These are phyloP conservation scores for Serendipita sp. DNA, from an alignment of 768 basidiomycete genomes.

Conservation along the genomic window DNA sequence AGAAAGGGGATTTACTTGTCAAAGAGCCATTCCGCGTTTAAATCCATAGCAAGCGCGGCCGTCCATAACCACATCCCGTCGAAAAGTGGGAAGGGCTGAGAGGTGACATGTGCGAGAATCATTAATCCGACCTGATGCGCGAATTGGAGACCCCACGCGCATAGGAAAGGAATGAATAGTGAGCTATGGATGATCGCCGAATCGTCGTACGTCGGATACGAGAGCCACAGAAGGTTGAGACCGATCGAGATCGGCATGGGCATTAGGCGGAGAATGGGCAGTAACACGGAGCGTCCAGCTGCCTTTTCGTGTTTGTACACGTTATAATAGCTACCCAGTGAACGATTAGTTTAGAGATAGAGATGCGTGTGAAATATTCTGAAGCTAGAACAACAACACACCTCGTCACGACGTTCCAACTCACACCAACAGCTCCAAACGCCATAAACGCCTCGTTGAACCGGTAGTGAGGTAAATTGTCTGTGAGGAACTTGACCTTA, in stretches of 20 bases:
- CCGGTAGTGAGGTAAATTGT: conserved; percentile 44
- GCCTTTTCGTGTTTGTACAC: conserved; percentile 35
- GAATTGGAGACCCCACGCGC: conserved; percentile 86
- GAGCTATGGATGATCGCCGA: conserved; percentile 61
- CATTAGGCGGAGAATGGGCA: conserved; percentile 57
- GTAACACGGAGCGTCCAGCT: conserved; percentile 16
- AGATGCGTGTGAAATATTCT: conserved; percentile 6
- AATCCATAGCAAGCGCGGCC: conserved; percentile 61
- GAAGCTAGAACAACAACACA: conserved; percentile 15
- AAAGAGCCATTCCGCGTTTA: conserved; percentile 54
- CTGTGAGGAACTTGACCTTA: conserved; percentile 29
- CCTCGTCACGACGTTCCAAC: conserved; percentile 68
- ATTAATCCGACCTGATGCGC: conserved; percentile 82
- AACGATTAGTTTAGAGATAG: too few species aligned
- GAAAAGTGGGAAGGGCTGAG: conserved; percentile 68
- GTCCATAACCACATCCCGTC: conserved; percentile 80
- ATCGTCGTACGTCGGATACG: conserved; percentile 41
- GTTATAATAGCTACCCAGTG: conserved; percentile 37
- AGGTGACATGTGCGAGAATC: conserved; percentile 86
- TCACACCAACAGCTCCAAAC: conserved; percentile 51
- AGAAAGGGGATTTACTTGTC: conserved; percentile 34
- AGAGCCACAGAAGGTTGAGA: conserved; percentile 73
- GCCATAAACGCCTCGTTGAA: conserved; percentile 83
- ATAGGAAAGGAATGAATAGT: conserved; percentile 73
- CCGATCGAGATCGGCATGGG: conserved; percentile 59